These are phyloP conservation scores for Solanum etuberosum DNA, from an alignment of 257 asterid species.

Conservation along the genomic window DNA sequence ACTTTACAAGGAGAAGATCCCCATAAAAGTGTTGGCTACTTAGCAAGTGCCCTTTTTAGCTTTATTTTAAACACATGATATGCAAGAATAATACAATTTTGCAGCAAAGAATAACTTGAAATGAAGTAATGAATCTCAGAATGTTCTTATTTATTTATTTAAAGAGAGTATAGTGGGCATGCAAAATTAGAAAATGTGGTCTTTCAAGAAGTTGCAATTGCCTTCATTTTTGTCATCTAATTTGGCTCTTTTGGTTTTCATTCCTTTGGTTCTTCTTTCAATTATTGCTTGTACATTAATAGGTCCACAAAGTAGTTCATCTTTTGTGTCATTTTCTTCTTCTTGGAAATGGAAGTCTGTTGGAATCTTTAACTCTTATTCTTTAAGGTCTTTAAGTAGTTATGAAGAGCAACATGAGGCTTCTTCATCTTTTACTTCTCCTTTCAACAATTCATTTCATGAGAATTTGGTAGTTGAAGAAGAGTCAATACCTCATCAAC, in stretches of 20 bases:
- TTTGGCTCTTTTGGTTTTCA: constrained; percentile 5
- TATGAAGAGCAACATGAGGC: neutral
- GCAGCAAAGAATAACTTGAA: constrained; percentile 24
- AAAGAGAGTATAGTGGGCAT: neutral
- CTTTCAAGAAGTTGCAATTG: constrained; percentile 10
- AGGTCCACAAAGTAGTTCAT: constrained; percentile 1
- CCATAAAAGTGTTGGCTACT: neutral
- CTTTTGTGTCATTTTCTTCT: constrained; percentile 7
- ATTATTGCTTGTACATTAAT: neutral
- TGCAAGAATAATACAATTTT: constrained; percentile 7
- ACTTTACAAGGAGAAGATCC: neutral
- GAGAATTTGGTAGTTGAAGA: neutral
- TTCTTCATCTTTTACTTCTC: neutral
- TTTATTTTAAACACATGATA: neutral
- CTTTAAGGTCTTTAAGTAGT: neutral
- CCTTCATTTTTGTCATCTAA: constrained; percentile 2
- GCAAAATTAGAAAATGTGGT: constrained; percentile 18
- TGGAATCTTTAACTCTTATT: constrained; percentile 5
- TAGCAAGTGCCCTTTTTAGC: neutral
- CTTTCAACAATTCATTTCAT: constrained; percentile 2
- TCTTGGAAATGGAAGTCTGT: constrained; percentile 13
- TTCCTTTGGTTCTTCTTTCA: constrained; percentile 20
- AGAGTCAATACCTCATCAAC: neutral
- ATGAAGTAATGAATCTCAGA: constrained; percentile 20
- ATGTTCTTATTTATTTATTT: neutral